Evolutionary conservation across 257 asterid species (phyloP).

Genomic region (Penstemon eatonii): DNA sequence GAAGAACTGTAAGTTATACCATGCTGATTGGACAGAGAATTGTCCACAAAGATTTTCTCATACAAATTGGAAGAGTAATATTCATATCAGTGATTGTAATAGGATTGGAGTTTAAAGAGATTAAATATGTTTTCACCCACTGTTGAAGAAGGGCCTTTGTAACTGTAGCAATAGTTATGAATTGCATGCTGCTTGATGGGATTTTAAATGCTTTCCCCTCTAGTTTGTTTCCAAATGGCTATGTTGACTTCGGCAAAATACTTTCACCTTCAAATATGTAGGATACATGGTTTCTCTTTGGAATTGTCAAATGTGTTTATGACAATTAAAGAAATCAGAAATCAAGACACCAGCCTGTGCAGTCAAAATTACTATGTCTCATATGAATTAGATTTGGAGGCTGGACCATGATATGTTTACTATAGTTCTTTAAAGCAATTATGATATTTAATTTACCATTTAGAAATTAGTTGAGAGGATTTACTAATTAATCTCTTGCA

Average conservation of each 20-base stretch:
- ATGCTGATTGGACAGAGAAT: not conserved
- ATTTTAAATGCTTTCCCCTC: not conserved
- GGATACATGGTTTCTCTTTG: not conserved
- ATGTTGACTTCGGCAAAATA: not conserved
- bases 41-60: not conserved
- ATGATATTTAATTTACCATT: not conserved
- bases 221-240: slow-evolving; percentile 1
- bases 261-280: not conserved
- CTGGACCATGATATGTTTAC: not conserved
- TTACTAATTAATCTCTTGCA: not conserved
- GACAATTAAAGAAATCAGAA: slow-evolving; percentile 7
- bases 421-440: not conserved
- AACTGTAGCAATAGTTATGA: not conserved
- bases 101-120: not conserved
- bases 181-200: not conserved
- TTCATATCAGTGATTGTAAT: not conserved
- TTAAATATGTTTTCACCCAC: not conserved
- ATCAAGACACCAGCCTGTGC: not conserved
- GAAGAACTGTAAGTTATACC: not conserved
- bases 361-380: not conserved
- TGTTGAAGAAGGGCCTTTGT: not conserved
- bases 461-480: not conserved
- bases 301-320: not conserved
- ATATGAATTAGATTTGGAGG: not conserved
- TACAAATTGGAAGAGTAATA: slow-evolving; percentile 2